Conservation (phyloP, 1,284 basidiomycete genomes). For the Ustilago bromivora region DNA sequence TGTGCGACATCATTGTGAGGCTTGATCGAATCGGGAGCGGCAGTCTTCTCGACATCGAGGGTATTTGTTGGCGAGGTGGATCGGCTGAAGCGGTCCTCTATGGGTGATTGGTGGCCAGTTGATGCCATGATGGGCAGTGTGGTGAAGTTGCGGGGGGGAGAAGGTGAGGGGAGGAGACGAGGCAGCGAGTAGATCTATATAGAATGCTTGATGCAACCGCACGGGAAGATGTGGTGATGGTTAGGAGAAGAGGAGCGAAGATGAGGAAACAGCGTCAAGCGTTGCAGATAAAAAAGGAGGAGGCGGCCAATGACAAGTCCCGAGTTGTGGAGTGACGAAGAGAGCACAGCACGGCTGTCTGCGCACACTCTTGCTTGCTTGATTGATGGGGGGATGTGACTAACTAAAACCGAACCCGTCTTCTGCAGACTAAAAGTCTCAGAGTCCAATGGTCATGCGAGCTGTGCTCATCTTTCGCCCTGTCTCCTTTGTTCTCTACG, state of each 20-base stretch:
- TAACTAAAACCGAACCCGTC: conserved; percentile 18
- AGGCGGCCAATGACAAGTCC: conserved; percentile 19
- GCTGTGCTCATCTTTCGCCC: not conserved
- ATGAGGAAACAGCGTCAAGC: not conserved
- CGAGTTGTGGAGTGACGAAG: conserved; percentile 4
- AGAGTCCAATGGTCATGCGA: not conserved
- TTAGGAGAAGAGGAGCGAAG: not conserved
- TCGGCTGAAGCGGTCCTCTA: conserved; percentile 31
- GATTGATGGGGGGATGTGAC: not conserved
- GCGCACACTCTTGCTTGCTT: not conserved
- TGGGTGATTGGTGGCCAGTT: conserved; percentile 28
- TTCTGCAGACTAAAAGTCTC: not conserved
- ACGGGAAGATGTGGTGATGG: conserved; percentile 7
- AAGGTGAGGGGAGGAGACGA: conserved; percentile 3
- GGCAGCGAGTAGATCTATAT: conserved; percentile 11
- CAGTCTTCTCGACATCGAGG: conserved; percentile 40
- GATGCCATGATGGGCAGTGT: conserved; percentile 30
- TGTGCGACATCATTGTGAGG: conserved; percentile 9
- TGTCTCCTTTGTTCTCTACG: not conserved
- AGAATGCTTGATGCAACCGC: not conserved
- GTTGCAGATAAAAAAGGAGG: conserved; percentile 12
- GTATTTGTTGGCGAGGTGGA: conserved; percentile 35
- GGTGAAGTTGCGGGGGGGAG: not conserved
- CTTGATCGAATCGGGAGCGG: conserved; percentile 24
- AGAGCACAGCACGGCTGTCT: not conserved